A percentile compares a stretch with the other conserved stretches of the same genome.
phyloP scores from a whole-genome alignment of 2,329 filamentous ascomycete genomes.

The Plectosphaerella sp. region DNA sequence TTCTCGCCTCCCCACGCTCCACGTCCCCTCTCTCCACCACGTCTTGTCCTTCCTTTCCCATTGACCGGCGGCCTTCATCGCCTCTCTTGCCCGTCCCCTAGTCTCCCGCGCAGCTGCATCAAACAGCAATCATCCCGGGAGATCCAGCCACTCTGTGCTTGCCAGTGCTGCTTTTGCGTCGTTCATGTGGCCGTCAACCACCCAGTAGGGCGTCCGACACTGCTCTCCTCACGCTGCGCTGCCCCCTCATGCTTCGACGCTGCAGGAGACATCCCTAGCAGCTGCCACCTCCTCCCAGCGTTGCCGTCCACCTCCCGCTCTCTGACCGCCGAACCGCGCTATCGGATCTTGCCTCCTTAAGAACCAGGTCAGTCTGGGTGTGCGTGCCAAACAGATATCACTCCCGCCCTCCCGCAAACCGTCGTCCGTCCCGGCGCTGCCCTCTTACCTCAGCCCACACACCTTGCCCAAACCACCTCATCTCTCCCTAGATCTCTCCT shows the following conservation, averaged over 20 bases:
- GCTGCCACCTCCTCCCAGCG: constrained; percentile 7
- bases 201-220: neutral
- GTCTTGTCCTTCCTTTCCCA: neutral
- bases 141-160: neutral
- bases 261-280: constrained; percentile 14
- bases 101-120: neutral
- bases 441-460: constrained; percentile 9
- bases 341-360: neutral
- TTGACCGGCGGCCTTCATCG: neutral
- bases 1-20: neutral
- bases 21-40: neutral
- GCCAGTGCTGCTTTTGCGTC: neutral
- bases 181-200: neutral
- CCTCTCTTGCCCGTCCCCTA: constrained; percentile 1
- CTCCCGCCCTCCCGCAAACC: too few species aligned
- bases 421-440: neutral
- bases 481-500: constrained; percentile 2
- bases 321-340: constrained; percentile 7
- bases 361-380: constrained; percentile 8
- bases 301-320: constrained; percentile 9
- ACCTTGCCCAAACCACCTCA: constrained; percentile 12
- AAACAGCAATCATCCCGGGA: neutral
- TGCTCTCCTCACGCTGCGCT: constrained; percentile 7
- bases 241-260: constrained; percentile 11
- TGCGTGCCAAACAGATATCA: neutral